Evolutionary conservation across 805 yeast species (phyloP).

Genomic region (Cyberlindnera mississippiensis): DNA sequence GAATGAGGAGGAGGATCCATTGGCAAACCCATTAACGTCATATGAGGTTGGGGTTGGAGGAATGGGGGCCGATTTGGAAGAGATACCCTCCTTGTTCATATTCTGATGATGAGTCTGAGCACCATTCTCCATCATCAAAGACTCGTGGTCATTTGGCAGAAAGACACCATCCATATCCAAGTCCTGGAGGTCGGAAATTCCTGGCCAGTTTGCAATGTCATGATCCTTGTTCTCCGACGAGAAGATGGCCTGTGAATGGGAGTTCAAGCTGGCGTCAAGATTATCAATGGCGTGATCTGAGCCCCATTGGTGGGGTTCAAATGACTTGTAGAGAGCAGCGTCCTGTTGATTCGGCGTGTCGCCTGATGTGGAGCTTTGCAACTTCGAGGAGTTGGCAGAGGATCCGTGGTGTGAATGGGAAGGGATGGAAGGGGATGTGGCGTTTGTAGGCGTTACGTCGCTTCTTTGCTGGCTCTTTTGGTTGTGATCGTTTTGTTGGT

Average conservation of each 20-base stretch:
- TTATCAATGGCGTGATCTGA: slow-evolving; percentile 6
- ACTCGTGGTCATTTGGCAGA: slow-evolving; percentile 7
- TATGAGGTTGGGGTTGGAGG: slow-evolving; percentile 26
- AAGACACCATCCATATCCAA: slow-evolving; percentile 11
- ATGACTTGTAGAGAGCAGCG: too few relatives aligned
- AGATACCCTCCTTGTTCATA: slow-evolving; percentile 1
- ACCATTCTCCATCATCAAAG: background rate
- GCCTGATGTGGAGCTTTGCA: background rate
- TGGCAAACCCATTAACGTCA: slow-evolving; percentile 14
- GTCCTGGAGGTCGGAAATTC: slow-evolving; percentile 9
- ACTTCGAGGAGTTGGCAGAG: background rate
- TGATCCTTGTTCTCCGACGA: background rate
- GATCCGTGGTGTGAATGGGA: background rate
- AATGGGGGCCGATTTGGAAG: background rate
- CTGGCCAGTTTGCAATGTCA: slow-evolving; percentile 6
- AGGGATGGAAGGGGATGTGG: background rate
- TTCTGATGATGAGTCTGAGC: slow-evolving; percentile 1
- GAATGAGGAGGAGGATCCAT: slow-evolving; percentile 8
- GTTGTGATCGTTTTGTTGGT: background rate
- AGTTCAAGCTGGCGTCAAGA: slow-evolving; percentile 4
- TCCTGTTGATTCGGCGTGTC: too few relatives aligned
- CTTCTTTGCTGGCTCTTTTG: background rate
- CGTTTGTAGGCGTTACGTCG: background rate
- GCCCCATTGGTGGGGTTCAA: too few relatives aligned
- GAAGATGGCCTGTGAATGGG: slow-evolving; percentile 1